phyloP scores from a whole-genome alignment of 1,284 basidiomycete genomes.

The Tilletia walkeri region DNA sequence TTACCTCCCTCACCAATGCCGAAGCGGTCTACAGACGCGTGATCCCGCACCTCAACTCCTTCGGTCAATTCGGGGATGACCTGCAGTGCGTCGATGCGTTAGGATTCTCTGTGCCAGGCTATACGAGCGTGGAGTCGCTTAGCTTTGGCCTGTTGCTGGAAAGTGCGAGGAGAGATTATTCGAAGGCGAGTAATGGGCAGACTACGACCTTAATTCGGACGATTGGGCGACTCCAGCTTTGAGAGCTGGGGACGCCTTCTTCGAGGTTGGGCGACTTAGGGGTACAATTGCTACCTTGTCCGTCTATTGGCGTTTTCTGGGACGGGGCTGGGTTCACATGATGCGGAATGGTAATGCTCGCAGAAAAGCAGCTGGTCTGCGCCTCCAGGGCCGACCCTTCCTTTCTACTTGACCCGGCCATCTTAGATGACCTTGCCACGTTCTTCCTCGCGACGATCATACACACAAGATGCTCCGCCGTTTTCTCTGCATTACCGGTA shows the following conservation, averaged over 20 bases:
- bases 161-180: neutral
- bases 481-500: no score
- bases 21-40: constrained; percentile 10
- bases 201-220: neutral
- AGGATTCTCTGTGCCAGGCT: neutral
- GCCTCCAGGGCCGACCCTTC: no score
- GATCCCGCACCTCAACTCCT: neutral
- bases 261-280: no score
- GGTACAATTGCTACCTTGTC: no score
- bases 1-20: neutral
- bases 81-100: constrained; percentile 6
- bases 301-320: no score
- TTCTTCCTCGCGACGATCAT: no score
- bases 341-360: no score
- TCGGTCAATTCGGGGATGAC: neutral
- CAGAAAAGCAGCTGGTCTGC: no score
- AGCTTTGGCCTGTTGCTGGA: constrained; percentile 13
- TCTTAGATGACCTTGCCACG: no score
- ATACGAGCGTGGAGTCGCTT: constrained; percentile 9
- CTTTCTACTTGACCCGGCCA: no score
- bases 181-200: neutral
- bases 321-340: no score
- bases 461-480: no score
- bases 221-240: neutral
- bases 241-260: neutral